Evolutionary conservation across 139 green algal genomes (phyloP).

Genomic region (Deuterostichococcus epilithicus): DNA sequence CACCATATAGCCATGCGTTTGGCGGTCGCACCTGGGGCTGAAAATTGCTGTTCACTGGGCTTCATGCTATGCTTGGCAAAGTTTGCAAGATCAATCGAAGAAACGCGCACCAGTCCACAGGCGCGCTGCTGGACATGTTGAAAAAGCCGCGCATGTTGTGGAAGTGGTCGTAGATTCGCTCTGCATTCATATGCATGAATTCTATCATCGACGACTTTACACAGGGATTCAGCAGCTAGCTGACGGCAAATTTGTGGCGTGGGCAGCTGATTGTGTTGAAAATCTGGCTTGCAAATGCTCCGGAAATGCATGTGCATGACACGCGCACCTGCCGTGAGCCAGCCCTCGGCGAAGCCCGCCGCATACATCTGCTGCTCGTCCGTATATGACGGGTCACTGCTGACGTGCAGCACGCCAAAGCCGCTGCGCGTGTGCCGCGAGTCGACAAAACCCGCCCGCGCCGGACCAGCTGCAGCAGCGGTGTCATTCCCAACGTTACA

Average conservation of each 20-base stretch:
- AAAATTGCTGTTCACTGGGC: too few species aligned
- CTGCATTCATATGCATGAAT: background rate
- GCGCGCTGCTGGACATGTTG: constrained; percentile 14
- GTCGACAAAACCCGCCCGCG: constrained; percentile 46
- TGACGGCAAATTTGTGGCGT: too few species aligned
- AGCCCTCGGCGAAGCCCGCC: constrained; percentile 64
- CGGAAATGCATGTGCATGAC: background rate
- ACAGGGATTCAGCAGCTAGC: too few species aligned
- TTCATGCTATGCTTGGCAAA: too few species aligned
- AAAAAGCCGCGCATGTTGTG: constrained; percentile 49
- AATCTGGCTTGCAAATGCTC: too few species aligned
- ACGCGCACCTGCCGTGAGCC: constrained; percentile 36
- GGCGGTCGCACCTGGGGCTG: too few species aligned
- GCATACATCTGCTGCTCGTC: constrained; percentile 42
- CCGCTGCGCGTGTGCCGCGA: constrained; percentile 34
- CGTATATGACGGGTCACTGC: constrained; percentile 9
- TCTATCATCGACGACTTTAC: too few species aligned
- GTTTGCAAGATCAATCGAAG: too few species aligned
- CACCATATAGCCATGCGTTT: too few species aligned
- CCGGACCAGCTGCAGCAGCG: constrained; percentile 24
- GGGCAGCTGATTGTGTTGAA: too few species aligned
- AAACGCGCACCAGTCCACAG: constrained; percentile 24
- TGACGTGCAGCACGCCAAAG: constrained; percentile 56
- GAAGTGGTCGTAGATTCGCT: constrained; percentile 48
- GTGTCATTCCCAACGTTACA: too few species aligned